Base-by-base conservation (phyloP, 176 grass and related monocot species). In the Eleusine coracana region DNA sequence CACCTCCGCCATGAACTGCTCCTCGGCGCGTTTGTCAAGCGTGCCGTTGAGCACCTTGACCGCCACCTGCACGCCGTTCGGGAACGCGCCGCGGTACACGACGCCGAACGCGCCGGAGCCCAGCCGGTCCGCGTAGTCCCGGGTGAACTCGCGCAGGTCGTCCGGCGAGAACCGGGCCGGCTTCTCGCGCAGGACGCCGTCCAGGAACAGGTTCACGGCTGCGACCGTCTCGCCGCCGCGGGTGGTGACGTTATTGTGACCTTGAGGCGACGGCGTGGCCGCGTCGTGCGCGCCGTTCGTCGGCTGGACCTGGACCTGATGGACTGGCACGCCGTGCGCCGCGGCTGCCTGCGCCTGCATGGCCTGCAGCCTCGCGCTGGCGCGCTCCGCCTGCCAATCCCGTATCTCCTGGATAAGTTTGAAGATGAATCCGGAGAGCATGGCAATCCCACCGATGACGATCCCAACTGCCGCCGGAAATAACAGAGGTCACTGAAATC, bases 1-100 rank as follows among this genome's bases (percentile, higher is more conserved):
- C 13, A 95, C 85, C 83, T 95, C 90, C 40, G 90, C 93, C 90
- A 90, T 90, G 78, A 93, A 93, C 80, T 93, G 85, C 82, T 93
- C 88, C 80, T 93, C 85, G 27, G 78, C 78, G 29, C 77, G 67
- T 60, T 77, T 63, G 51, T 86, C 85, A 52, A 91, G 56, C 60
- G 77, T 84, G 76, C 63, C 55, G 38, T 86, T 83, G 1, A 91
- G 75, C 10, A 94, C n/a, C 71, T 94, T 94, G 18, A 94, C 92
- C 8, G 92, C 86, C 44, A 91, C 80, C 15, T 2, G 52, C 37
- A 63, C 18, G 60, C 86, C 80, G 75, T 78, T 84, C 5, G 92
- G 88, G 76, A 94, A 78, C 74, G 28, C 62, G 45, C 86, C 86
- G 40, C 68, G 83, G 79, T 89, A 94, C 23, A 94, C 86, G 3